A percentile compares a stretch with the other conserved stretches of the same genome.
Conservation (phyloP, 345 rosid genomes). For the Corchorus olitorius region DNA sequence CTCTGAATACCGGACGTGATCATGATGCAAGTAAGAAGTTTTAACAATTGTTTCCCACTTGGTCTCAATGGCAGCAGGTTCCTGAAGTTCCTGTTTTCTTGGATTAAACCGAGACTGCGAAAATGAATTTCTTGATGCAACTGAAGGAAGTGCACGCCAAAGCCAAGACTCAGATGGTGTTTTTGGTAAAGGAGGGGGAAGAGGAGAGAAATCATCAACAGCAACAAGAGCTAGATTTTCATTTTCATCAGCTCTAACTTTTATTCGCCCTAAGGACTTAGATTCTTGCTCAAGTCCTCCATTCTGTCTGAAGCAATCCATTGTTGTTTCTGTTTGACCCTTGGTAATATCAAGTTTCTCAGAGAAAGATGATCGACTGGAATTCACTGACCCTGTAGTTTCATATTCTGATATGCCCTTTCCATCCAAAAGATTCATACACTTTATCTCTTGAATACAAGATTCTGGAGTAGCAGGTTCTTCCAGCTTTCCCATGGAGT, state of each 20-base stretch:
- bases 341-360: slow-evolving; percentile 14
- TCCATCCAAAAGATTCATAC: slow-evolving; percentile 24
- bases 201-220: slow-evolving; percentile 33
- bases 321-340: slow-evolving; percentile 23
- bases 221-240: slow-evolving; percentile 21
- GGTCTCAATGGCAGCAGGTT: slow-evolving; percentile 37
- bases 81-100: slow-evolving; percentile 43
- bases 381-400: slow-evolving; percentile 9
- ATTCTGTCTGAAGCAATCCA: slow-evolving; percentile 24
- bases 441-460: slow-evolving; percentile 30
- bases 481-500: slow-evolving; percentile 19
- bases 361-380: slow-evolving; percentile 24
- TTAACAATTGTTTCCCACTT: slow-evolving; percentile 98
- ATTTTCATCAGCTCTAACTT: slow-evolving; percentile 26
- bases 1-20: slow-evolving; percentile 84
- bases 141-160: slow-evolving; percentile 67
- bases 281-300: slow-evolving; percentile 30
- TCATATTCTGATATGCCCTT: slow-evolving; percentile 19
- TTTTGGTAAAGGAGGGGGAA: slow-evolving; percentile 68
- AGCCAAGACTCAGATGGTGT: slow-evolving; percentile 97
- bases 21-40: slow-evolving; percentile 72
- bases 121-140: slow-evolving; percentile 41
- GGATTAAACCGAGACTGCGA: slow-evolving; percentile 40
- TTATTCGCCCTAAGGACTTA: slow-evolving; percentile 36
- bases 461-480: slow-evolving; percentile 19